Evolutionary conservation across 352 stramenopile species (phyloP).

Genomic region (Pythium monospermum): DNA sequence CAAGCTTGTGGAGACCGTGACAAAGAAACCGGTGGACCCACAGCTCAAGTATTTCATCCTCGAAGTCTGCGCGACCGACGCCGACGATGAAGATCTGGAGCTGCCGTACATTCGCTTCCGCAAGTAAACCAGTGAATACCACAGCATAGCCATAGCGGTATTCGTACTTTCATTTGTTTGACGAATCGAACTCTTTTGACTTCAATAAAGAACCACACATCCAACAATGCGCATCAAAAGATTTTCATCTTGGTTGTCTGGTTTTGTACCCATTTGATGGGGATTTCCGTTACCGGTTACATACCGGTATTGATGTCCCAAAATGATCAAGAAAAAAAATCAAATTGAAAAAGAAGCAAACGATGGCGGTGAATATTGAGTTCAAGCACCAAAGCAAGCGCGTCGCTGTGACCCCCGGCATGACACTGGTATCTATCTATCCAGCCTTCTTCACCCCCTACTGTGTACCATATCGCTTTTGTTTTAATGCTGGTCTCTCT

Average conservation of each 20-base stretch:
- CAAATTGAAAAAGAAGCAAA: too few species aligned
- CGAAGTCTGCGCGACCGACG: slow-evolving; percentile 95
- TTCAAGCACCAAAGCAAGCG: slow-evolving; percentile 70
- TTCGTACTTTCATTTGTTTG: too few species aligned
- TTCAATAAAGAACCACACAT: too few species aligned
- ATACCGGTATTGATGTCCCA: too few species aligned
- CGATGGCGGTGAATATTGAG: slow-evolving; percentile 74
- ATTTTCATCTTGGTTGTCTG: too few species aligned
- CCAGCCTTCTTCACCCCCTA: not conserved
- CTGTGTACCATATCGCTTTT: not conserved
- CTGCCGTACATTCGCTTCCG: slow-evolving; percentile 93
- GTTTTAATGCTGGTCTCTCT: not conserved
- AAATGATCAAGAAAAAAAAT: too few species aligned
- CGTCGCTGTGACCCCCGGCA: slow-evolving; percentile 65
- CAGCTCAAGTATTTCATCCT: slow-evolving; percentile 96
- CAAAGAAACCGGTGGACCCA: slow-evolving; percentile 93
- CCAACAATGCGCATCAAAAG: too few species aligned
- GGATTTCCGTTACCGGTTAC: too few species aligned
- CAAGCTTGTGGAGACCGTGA: slow-evolving; percentile 93
- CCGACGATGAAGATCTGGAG: slow-evolving; percentile 95
- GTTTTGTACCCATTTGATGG: too few species aligned
- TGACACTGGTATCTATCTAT: slow-evolving; percentile 52
- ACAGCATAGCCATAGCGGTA: too few species aligned
- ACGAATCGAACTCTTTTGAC: too few species aligned
- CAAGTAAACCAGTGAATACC: too few species aligned